These are phyloP conservation scores for Xylaria polymorpha DNA, from an alignment of 2,329 filamentous ascomycete species.

Conservation along the genomic window DNA sequence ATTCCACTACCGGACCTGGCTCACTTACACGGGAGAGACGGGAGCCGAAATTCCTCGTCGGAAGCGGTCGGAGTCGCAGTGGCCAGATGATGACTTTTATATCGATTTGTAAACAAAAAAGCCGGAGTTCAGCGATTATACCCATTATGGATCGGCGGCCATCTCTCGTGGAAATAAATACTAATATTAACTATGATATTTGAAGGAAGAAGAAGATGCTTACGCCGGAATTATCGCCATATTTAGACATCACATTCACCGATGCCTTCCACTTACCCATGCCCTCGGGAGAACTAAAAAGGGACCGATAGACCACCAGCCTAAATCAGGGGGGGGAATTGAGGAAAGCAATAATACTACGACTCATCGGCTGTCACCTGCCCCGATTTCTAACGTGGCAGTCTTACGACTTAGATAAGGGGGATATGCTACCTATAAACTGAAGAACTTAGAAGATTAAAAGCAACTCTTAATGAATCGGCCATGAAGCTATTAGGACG, in stretches of 20 bases:
- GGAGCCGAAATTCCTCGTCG: conserved; percentile 16
- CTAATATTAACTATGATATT: neutral
- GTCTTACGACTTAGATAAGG: neutral
- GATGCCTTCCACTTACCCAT: neutral
- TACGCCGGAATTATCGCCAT: neutral
- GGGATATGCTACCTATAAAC: neutral
- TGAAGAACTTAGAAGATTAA: neutral
- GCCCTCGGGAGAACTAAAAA: neutral
- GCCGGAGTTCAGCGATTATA: conserved; percentile 23
- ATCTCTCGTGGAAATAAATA: neutral
- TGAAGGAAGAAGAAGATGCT: neutral
- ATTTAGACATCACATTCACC: neutral
- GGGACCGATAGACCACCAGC: neutral
- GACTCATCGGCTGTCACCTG: no score
- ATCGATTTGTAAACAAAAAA: neutral
- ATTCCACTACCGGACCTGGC: neutral
- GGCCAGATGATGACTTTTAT: conserved; percentile 16
- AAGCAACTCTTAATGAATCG: neutral
- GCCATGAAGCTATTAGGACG: neutral
- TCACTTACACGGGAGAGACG: conserved; percentile 1
- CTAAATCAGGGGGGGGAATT: neutral
- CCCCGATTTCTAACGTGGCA: no score
- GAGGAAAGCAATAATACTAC: neutral
- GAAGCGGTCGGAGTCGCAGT: conserved; percentile 6
- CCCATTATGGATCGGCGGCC: conserved; percentile 16